Evolutionary conservation across 768 basidiomycete genomes (phyloP), one percentile per base, ranked within the genome.

Genomic region (Tricholoma furcatifolium): DNA sequence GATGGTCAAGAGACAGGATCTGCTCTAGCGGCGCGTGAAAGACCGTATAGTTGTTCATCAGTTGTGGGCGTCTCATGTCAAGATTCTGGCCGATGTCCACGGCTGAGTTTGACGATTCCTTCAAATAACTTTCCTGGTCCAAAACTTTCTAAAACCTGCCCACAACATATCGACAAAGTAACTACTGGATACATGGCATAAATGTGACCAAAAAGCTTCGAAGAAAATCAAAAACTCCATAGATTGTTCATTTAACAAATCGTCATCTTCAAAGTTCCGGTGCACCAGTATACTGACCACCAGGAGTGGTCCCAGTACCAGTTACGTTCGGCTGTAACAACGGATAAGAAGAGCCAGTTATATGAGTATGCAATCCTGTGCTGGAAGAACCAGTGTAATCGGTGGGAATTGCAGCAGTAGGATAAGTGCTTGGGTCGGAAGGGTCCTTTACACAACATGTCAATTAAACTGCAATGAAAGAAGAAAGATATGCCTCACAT

Each of bases 351-450:
- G 27, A 57, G 20, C 64, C 61, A 24, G 66, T 56, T 31, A 50
- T 53, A 27, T 59, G 63, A 27, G 61, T 51, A 7, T 56, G 32
- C 53, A 62, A 39, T 27, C 23, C 49, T 42, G 53, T 59, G 30
- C 41, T 50, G 35, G 56, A 57, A 30, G 56, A 57, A 30, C 53
- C 41, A 24, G 49, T 56, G 24, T 40, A 56, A 31, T 47, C 38
- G 35, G 47, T 48, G 18, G 57, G 42, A 40, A 44, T 47, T 36
- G 35, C 31, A 15, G 65, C 56, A 23, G 68, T 52, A 44, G 75
- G 74, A 61, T 66, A 77, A 12, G 76, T 77, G 30, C 67, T 68
- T 8, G 76, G 76, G 57, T 77, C 74, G 36, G 72, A 70, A 38
- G 70, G 69, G 47, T 74, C 62, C 70, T 75, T 42, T 38, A 56